phyloP scores from a whole-genome alignment of 805 yeast species.

The Wickerhamiella qilinensis region DNA sequence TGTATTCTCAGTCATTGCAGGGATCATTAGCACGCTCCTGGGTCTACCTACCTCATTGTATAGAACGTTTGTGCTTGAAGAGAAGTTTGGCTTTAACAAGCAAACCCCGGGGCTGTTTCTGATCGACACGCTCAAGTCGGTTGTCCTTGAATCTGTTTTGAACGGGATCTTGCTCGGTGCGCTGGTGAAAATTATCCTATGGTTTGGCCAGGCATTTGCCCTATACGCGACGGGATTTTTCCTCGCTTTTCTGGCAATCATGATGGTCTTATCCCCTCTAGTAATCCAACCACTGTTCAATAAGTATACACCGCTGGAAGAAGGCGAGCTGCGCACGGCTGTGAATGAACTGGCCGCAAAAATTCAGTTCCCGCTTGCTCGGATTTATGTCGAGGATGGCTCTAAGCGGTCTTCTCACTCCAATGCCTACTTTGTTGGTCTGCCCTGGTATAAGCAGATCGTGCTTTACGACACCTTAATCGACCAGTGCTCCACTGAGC shows the following conservation, averaged over 20 bases:
- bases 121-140: slow-evolving; percentile 50
- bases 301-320: slow-evolving; percentile 76
- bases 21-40: slow-evolving; percentile 34
- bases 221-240: slow-evolving; percentile 62
- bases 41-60: slow-evolving; percentile 60
- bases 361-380: slow-evolving; percentile 72
- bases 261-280: slow-evolving; percentile 65
- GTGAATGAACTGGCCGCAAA: slow-evolving; percentile 65
- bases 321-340: slow-evolving; percentile 69
- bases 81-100: slow-evolving; percentile 86
- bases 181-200: slow-evolving; percentile 64
- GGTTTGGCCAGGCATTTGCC: slow-evolving; percentile 67
- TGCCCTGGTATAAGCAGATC: slow-evolving; percentile 94
- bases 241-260: slow-evolving; percentile 52
- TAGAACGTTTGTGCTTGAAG: slow-evolving; percentile 76
- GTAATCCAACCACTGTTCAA: slow-evolving; percentile 87
- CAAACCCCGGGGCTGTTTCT: slow-evolving; percentile 57
- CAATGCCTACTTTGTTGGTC: slow-evolving; percentile 89
- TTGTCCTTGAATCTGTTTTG: slow-evolving; percentile 35
- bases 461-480: slow-evolving; percentile 87
- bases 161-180: slow-evolving; percentile 62
- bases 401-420: slow-evolving; percentile 93
- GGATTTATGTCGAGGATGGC: slow-evolving; percentile 86
- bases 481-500: slow-evolving; percentile 55
- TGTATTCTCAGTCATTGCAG: slow-evolving; percentile 39